phyloP scores from a whole-genome alignment of 2,329 filamentous ascomycete species.

The Sclerotinia borealis region DNA sequence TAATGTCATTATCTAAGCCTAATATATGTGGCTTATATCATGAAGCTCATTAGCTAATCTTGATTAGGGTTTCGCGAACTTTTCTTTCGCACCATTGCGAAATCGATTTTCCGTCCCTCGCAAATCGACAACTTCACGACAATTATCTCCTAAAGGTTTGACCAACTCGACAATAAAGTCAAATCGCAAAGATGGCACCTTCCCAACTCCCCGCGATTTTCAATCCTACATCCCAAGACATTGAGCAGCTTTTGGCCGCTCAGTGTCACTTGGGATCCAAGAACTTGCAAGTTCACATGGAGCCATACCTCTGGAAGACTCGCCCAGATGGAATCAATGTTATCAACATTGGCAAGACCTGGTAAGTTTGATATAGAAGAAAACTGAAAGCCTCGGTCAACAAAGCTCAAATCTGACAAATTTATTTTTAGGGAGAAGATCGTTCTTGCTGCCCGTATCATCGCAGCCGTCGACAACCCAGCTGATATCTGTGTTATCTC shows the following conservation, averaged over 20 bases:
- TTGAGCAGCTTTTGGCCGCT: constrained; percentile 98
- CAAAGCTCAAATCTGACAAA: constrained; percentile 99
- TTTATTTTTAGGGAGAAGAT: constrained; percentile 82
- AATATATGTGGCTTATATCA: neutral
- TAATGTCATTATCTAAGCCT: fast-evolving
- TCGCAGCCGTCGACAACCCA: constrained; percentile 98
- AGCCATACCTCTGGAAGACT: constrained; percentile 99
- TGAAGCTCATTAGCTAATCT: constrained; percentile 2
- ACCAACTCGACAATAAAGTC: constrained; percentile 34
- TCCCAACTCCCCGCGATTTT: constrained; percentile 89
- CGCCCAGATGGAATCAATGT: constrained; percentile 97
- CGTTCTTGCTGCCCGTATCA: constrained; percentile 96
- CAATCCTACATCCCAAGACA: constrained; percentile 94
- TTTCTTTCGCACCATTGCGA: constrained; percentile 12
- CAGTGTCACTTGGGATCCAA: constrained; percentile 96
- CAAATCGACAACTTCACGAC: constrained; percentile 23
- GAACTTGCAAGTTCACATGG: constrained; percentile 99
- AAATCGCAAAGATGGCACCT: constrained; percentile 81
- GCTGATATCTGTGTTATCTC: constrained; percentile 99
- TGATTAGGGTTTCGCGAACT: constrained; percentile 15
- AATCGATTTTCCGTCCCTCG: constrained; percentile 7
- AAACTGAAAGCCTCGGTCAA: constrained; percentile 45
- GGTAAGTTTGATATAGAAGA: constrained; percentile 50
- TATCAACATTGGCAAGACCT: constrained; percentile 99
- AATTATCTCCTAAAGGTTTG: constrained; percentile 19